Conservation (phyloP, 2,329 filamentous ascomycete species). For the Neurospora crassa region DNA sequence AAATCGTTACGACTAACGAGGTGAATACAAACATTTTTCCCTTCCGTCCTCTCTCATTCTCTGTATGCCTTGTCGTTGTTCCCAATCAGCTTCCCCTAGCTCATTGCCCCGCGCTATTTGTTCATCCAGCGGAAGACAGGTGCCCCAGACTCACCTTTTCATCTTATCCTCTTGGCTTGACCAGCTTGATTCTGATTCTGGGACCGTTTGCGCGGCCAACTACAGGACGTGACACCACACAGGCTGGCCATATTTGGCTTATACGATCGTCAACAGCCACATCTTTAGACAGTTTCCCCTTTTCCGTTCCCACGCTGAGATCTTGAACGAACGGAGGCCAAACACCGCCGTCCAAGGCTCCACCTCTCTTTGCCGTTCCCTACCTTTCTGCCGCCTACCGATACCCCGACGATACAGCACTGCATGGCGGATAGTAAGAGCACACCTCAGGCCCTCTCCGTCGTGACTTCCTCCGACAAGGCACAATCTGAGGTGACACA, state of each 20-base stretch:
- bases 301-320: background rate
- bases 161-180: background rate
- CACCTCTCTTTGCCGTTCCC: conserved; percentile 10
- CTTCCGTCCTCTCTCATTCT: background rate
- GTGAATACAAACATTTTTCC: background rate
- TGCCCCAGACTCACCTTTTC: background rate
- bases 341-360: conserved; percentile 13
- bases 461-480: conserved; percentile 22
- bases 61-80: background rate
- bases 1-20: background rate
- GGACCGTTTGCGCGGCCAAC: conserved; percentile 11
- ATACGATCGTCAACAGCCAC: background rate
- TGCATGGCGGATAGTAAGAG: conserved; percentile 24
- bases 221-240: conserved; percentile 12
- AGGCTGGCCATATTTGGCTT: background rate
- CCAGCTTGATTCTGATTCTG: background rate
- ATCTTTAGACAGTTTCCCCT: background rate
- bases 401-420: conserved; percentile 12
- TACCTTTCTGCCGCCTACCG: conserved; percentile 17
- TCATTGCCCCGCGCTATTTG: background rate
- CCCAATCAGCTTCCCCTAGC: background rate
- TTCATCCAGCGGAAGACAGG: background rate
- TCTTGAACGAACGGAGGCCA: conserved; percentile 3
- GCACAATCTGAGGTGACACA: conserved; percentile 21
- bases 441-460: conserved; percentile 21